These are phyloP conservation scores for Trypanosoma platydactyli DNA, from an alignment of 208 protist genomes.

Conservation along the genomic window DNA sequence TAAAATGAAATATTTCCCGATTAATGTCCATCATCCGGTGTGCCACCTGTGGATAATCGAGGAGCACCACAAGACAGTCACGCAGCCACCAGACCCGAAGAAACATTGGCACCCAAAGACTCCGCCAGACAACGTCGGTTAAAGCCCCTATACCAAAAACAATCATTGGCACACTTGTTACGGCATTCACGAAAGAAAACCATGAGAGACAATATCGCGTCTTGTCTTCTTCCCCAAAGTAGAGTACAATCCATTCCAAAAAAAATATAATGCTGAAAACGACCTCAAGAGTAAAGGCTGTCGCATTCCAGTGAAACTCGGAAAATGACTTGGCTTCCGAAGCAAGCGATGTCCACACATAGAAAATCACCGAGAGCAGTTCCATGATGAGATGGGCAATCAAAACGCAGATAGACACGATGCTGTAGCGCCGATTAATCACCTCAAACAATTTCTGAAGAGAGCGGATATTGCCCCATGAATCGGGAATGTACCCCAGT, in stretches of 20 bases:
- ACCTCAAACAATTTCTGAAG: constrained; percentile 52
- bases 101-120: constrained; percentile 81
- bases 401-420: constrained; percentile 57
- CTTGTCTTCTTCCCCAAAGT: constrained; percentile 73
- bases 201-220: constrained; percentile 57
- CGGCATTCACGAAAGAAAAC: constrained; percentile 62
- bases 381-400: constrained; percentile 63
- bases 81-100: constrained; percentile 80
- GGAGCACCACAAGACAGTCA: constrained; percentile 57
- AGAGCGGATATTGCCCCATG: constrained; percentile 31
- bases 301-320: constrained; percentile 53
- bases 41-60: constrained; percentile 71
- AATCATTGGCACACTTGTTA: constrained; percentile 84
- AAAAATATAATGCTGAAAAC: constrained; percentile 79
- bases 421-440: constrained; percentile 44
- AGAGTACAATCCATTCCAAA: constrained; percentile 58
- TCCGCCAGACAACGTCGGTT: constrained; percentile 40
- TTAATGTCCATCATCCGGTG: constrained; percentile 54
- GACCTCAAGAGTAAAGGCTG: constrained; percentile 61
- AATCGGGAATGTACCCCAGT: constrained; percentile 1
- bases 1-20: constrained; percentile 63
- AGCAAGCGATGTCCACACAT: constrained; percentile 68
- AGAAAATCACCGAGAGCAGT: constrained; percentile 52
- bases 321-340: constrained; percentile 29
- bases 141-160: constrained; percentile 62